Evolutionary conservation across 169 alveolate genomes (phyloP).

Genomic region (Pseudocohnilembus persalinus): DNA sequence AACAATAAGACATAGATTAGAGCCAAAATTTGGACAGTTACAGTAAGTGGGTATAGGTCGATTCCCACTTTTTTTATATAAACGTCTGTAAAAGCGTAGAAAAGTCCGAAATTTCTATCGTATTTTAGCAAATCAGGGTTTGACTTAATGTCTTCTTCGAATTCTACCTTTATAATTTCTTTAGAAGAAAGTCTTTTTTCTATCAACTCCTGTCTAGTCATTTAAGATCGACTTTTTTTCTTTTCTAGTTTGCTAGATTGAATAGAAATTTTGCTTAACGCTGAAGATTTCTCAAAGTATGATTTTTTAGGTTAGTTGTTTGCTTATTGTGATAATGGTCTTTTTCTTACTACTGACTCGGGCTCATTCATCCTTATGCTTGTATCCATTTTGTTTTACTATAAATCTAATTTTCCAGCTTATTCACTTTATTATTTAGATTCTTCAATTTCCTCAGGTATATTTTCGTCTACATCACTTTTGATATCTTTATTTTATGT

Average conservation of each 20-base stretch:
- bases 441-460: not conserved
- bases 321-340: not conserved
- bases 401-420: too few relatives aligned
- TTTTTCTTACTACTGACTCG: too few relatives aligned
- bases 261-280: too few relatives aligned
- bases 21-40: conserved; percentile 28
- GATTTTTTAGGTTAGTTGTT: not conserved
- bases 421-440: not conserved
- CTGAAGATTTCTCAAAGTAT: too few relatives aligned
- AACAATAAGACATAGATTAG: conserved; percentile 40
- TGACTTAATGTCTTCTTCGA: conserved; percentile 17
- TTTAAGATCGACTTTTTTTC: not conserved
- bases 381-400: too few relatives aligned
- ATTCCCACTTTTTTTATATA: conserved; percentile 44
- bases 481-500: not conserved
- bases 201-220: too few relatives aligned
- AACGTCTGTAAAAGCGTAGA: not conserved
- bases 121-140: conserved; percentile 10
- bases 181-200: not conserved
- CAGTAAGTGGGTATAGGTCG: conserved; percentile 39
- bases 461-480: not conserved
- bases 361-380: too few relatives aligned
- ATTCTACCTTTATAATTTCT: not conserved
- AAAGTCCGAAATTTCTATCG: not conserved
- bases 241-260: too few relatives aligned